These are phyloP conservation scores for Oryza nivara DNA, from an alignment of 176 grass and related monocot species.

Conservation along the genomic window DNA sequence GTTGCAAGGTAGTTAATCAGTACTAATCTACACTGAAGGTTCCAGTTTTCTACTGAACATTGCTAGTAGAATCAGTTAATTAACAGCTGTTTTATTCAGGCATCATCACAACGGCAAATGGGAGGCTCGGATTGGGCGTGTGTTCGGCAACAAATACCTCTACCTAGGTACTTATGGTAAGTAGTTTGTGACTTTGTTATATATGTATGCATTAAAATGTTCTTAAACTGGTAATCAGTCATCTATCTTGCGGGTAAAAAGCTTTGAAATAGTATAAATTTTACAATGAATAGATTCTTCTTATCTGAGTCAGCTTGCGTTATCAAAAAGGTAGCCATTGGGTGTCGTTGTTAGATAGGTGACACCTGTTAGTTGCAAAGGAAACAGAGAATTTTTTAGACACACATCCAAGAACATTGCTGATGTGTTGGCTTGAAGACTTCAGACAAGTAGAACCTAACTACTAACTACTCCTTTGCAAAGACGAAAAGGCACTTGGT, in stretches of 20 bases:
- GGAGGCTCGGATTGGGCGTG: slow-evolving; percentile 70
- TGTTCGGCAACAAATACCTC: slow-evolving; percentile 71
- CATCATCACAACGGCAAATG: slow-evolving; percentile 68
- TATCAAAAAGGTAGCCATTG: neutral
- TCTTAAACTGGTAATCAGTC: neutral
- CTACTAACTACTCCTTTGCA: neutral
- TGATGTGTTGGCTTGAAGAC: neutral
- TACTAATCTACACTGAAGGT: neutral
- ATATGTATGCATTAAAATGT: neutral
- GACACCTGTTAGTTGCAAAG: neutral
- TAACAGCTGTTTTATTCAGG: slow-evolving; percentile 37
- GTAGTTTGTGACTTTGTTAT: neutral
- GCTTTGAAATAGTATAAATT: neutral
- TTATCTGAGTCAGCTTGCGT: slow-evolving; percentile 19
- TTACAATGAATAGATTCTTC: slow-evolving; percentile 27
- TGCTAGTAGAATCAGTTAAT: neutral
- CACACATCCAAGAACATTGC: slow-evolving; percentile 5
- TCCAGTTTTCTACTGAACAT: neutral
- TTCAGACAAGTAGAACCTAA: neutral
- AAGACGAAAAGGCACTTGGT: too few relatives aligned
- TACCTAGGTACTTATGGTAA: slow-evolving; percentile 67
- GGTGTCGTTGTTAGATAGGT: slow-evolving; percentile 19
- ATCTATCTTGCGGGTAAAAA: neutral
- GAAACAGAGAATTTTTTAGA: neutral
- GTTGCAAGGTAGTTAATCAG: slow-evolving; percentile 52